Evolutionary conservation across 2,329 filamentous ascomycete genomes (phyloP).

Genomic region (Diaporthe humulicola): DNA sequence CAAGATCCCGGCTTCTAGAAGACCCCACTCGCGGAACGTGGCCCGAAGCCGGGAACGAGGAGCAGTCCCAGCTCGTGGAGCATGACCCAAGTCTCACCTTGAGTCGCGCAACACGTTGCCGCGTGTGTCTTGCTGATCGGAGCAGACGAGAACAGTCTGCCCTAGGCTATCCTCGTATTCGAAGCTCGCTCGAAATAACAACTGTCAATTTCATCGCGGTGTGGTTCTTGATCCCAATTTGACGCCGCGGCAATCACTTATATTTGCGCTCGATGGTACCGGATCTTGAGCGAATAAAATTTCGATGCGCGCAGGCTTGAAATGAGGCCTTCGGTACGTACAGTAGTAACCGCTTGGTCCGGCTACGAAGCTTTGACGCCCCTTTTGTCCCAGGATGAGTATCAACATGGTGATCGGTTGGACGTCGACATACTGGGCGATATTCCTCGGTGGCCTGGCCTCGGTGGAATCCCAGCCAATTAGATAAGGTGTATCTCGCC

Average conservation of each 20-base stretch:
- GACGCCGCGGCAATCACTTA: constrained; percentile 15
- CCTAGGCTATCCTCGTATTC: constrained; percentile 12
- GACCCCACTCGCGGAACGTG: constrained; percentile 37
- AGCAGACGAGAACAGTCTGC: neutral
- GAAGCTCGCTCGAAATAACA: constrained; percentile 16
- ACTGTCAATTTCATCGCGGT: neutral
- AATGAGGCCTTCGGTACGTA: constrained; percentile 5
- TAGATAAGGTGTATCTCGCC: neutral
- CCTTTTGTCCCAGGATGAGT: constrained; percentile 23
- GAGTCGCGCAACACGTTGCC: constrained; percentile 16
- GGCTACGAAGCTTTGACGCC: constrained; percentile 7
- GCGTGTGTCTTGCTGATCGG: constrained; percentile 3
- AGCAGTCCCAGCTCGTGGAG: constrained; percentile 40
- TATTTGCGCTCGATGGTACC: neutral
- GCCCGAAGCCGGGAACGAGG: constrained; percentile 40
- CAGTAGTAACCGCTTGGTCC: neutral
- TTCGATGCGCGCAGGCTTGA: constrained; percentile 11
- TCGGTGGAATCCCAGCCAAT: constrained; percentile 8
- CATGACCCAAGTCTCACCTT: constrained; percentile 24
- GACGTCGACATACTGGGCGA: neutral
- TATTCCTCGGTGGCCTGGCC: neutral
- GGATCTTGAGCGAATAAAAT: constrained; percentile 5
- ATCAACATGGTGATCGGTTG: constrained; percentile 15
- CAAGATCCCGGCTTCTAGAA: constrained; percentile 27
- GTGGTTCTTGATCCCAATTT: constrained; percentile 2